Evolutionary conservation across 1,284 basidiomycete species (phyloP).

Genomic region (Coniophora puteana): DNA sequence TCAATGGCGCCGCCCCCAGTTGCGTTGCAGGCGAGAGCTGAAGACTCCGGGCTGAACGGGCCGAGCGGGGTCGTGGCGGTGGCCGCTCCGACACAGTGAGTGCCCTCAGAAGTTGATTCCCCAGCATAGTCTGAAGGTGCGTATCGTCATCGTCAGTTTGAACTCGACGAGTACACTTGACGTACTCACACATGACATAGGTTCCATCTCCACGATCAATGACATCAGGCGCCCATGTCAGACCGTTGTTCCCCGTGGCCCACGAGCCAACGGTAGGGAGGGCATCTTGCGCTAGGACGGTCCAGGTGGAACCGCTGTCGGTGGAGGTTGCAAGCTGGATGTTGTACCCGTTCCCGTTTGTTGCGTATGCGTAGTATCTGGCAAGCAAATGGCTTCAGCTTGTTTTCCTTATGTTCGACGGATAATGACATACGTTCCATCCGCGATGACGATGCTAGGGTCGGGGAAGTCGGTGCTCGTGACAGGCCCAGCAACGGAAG

Average conservation of each 20-base stretch:
- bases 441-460: conserved; percentile 10
- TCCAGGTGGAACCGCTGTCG: conserved; percentile 10
- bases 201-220: conserved; percentile 11
- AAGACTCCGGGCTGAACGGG: conserved; percentile 15
- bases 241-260: conserved; percentile 8
- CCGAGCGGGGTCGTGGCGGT: conserved; percentile 15
- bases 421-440: too few species aligned
- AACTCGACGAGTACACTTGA: neutral
- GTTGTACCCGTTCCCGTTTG: conserved; percentile 9
- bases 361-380: conserved; percentile 10
- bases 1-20: conserved; percentile 19
- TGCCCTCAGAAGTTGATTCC: conserved; percentile 7
- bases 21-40: conserved; percentile 16
- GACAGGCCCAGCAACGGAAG: conserved; percentile 14
- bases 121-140: conserved; percentile 19
- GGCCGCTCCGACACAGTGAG: conserved; percentile 20
- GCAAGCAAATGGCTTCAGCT: too few species aligned
- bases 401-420: too few species aligned
- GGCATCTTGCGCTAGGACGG: conserved; percentile 10
- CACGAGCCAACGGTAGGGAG: conserved; percentile 14
- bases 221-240: conserved; percentile 17
- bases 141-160: neutral
- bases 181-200: conserved; percentile 8
- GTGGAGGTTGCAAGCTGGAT: conserved; percentile 14
- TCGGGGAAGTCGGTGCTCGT: conserved; percentile 17